Evolutionary conservation across 805 yeast species (phyloP).

Genomic region (Nakazawaea wickerhamii): DNA sequence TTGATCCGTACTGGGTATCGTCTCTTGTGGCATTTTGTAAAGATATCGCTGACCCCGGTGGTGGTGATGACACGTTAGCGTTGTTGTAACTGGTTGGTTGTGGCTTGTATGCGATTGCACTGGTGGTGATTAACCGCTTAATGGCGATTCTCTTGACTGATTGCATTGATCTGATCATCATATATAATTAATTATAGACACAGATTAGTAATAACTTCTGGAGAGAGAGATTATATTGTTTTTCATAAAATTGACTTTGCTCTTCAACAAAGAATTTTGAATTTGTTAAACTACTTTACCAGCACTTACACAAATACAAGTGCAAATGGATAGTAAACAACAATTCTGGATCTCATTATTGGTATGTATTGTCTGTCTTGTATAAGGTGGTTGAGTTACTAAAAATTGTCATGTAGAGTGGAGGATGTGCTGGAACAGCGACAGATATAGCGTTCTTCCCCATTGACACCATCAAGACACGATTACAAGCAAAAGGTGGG

Average conservation of each 20-base stretch:
- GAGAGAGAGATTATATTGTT: no score
- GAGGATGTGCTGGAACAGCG: constrained; percentile 95
- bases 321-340: constrained; percentile 13
- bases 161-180: constrained; percentile 10
- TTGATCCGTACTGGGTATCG: constrained; percentile 47
- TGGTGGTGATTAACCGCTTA: background rate
- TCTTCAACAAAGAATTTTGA: no score
- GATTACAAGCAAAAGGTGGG: constrained; percentile 94
- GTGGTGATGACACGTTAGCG: constrained; percentile 29
- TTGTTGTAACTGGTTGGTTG: constrained; percentile 15
- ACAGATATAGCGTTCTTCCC: constrained; percentile 95
- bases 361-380: constrained; percentile 13
- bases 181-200: no score
- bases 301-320: no score
- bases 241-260: no score
- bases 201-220: no score
- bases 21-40: constrained; percentile 41
- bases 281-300: no score
- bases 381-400: background rate
- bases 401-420: constrained; percentile 40
- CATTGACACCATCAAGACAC: constrained; percentile 89
- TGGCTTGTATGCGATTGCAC: background rate
- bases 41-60: constrained; percentile 40
- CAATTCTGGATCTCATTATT: constrained; percentile 16
- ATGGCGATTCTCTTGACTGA: background rate